Evolutionary conservation across 352 stramenopile genomes (phyloP), one percentile per base, ranked within the genome.

Genomic region (Globisporangium takayamanum): DNA sequence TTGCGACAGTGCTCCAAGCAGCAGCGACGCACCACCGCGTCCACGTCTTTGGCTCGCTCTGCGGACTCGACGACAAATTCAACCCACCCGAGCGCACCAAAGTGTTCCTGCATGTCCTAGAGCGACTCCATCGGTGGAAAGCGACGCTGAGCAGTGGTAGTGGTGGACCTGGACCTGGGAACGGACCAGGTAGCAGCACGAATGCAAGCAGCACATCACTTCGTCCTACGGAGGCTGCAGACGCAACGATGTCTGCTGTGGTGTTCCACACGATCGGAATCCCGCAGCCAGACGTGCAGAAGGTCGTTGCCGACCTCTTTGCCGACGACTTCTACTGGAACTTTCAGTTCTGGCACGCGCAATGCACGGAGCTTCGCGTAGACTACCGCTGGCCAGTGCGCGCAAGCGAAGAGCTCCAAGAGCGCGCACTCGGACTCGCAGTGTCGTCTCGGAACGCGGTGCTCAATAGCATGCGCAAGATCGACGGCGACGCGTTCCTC

Each of bases 251-350:
- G 2, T 67, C 68, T 5, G 70, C 81, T 28, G 65, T 89, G 11
- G 78, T 93, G 49, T 91, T 90, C 63, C 73, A 87, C 62, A 87
- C 85, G 59, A 74, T 89, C 26, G 79, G 76, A 15, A 66, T 89
- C 36, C 53, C 79, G 25, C 76, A 88, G 49, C 67, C 76, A 5
- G 72, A 82, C 39, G 81, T 76, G 3, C 65, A 82, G 18, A 65
- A 70, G 37, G 72, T 93, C 2, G 73, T 91, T 37, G 44, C 51
- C 1, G 80, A 91, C 56, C 74, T 93, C 51, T 93, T 93, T 28
- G 64, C 72, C 48, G 70, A 89, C 20, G 83, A 90, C 30, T 86
- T 74, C 59, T 89, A 84, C 64, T 93, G 83, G 83, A 84, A 87
- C 55, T 87, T 91, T 46, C 66, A 80, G 50, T 93, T 91, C 65